Conservation (phyloP, 768 basidiomycete genomes). For the Lentinula boryana region DNA sequence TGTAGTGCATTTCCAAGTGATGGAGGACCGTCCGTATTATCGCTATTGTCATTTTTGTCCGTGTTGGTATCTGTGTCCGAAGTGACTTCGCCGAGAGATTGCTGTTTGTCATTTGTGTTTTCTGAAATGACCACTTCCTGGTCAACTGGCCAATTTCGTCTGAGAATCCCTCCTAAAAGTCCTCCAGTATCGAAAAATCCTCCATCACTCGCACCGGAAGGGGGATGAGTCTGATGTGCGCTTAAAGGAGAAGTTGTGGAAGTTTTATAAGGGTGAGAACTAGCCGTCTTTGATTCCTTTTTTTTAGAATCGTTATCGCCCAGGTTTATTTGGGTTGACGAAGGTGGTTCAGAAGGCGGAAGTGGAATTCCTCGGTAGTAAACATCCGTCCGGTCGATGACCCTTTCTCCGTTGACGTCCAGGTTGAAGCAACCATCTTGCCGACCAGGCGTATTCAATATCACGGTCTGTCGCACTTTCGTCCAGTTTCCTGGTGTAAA, state of each 20-base stretch:
- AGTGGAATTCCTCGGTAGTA: constrained; percentile 47
- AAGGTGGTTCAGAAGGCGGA: background rate
- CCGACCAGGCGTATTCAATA: constrained; percentile 67
- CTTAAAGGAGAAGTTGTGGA: background rate
- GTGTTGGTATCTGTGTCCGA: constrained; percentile 14
- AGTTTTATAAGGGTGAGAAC: background rate
- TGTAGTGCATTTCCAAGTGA: background rate
- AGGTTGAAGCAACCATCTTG: constrained; percentile 63
- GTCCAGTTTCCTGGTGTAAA: constrained; percentile 69
- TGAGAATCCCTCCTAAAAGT: background rate
- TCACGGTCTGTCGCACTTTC: constrained; percentile 58
- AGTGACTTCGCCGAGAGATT: constrained; percentile 2
- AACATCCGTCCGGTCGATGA: constrained; percentile 49
- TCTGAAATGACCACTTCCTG: background rate
- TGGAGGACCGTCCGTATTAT: background rate
- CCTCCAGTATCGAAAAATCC: background rate
- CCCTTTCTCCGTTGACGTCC: constrained; percentile 52
- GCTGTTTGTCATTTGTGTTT: background rate
- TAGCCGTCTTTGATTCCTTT: background rate
- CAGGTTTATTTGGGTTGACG: background rate
- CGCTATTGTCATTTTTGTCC: background rate
- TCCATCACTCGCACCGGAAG: background rate
- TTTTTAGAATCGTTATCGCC: background rate
- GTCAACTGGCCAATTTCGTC: background rate
- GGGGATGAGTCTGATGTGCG: background rate